These are phyloP conservation scores for Leucocoprinus sp. DNA, from an alignment of 768 basidiomycete species.

Conservation along the genomic window DNA sequence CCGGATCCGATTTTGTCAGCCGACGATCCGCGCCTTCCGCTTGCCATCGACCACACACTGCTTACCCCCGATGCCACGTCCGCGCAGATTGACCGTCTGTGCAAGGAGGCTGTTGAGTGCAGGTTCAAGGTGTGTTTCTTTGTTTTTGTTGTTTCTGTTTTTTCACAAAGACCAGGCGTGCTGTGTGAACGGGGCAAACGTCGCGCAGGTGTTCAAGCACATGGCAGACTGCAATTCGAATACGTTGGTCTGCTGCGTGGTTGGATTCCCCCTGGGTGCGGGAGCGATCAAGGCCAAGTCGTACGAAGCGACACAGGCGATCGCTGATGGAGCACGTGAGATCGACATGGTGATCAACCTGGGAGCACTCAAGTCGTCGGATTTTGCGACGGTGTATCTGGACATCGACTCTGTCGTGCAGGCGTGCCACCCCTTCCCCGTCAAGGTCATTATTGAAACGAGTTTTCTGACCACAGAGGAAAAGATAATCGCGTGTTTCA, in stretches of 20 bases:
- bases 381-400: slow-evolving; percentile 26
- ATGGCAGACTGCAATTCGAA: slow-evolving; percentile 28
- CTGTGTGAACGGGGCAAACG: slow-evolving; percentile 41
- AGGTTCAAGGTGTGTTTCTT: slow-evolving; percentile 36
- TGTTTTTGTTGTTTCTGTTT: not conserved
- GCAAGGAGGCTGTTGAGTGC: slow-evolving; percentile 38
- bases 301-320: slow-evolving; percentile 39
- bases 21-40: slow-evolving; percentile 25
- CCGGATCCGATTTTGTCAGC: slow-evolving; percentile 15
- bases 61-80: slow-evolving; percentile 41
- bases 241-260: slow-evolving; percentile 36
- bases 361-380: slow-evolving; percentile 34
- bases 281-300: slow-evolving; percentile 34
- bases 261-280: slow-evolving; percentile 46
- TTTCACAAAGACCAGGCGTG: slow-evolving; percentile 29
- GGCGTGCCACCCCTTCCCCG: slow-evolving; percentile 24
- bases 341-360: slow-evolving; percentile 47
- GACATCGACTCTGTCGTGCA: slow-evolving; percentile 34
- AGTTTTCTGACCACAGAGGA: slow-evolving; percentile 34
- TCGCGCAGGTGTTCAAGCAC: slow-evolving; percentile 32
- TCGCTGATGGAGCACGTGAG: slow-evolving; percentile 38
- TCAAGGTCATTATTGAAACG: slow-evolving; percentile 49
- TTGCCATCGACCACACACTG: slow-evolving; percentile 40
- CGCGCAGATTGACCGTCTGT: slow-evolving; percentile 36
- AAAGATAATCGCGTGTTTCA: slow-evolving; percentile 37